These are phyloP conservation scores for Colletotrichum tabaci DNA, from an alignment of 2,329 filamentous ascomycete genomes.

Conservation along the genomic window DNA sequence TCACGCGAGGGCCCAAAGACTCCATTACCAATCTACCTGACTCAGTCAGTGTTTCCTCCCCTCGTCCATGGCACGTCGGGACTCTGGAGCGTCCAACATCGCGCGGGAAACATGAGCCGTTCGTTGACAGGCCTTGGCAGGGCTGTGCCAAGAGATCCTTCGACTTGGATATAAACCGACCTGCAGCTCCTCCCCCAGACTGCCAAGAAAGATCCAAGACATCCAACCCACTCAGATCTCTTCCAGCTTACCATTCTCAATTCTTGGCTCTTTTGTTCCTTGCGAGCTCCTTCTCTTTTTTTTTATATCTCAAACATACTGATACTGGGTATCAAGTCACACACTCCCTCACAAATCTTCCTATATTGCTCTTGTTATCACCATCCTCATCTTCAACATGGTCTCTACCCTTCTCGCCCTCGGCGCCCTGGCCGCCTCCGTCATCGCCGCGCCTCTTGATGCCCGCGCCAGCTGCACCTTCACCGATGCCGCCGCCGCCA, in stretches of 20 bases:
- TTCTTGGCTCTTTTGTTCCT: slow-evolving; percentile 36
- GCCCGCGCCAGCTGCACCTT: slow-evolving; percentile 65
- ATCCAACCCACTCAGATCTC: slow-evolving; percentile 31
- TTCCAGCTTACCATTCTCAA: slow-evolving; percentile 32
- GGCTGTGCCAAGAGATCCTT: slow-evolving; percentile 35
- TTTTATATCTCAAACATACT: slow-evolving; percentile 11
- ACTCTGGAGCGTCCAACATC: neutral
- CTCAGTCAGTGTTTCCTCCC: slow-evolving; percentile 26
- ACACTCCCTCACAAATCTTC: slow-evolving; percentile 24
- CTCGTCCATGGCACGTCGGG: neutral
- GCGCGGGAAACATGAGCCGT: slow-evolving; percentile 2
- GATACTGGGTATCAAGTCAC: slow-evolving; percentile 37
- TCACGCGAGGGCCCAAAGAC: neutral
- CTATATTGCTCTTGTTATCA: neutral
- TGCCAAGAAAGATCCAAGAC: slow-evolving; percentile 41
- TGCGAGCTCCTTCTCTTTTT: neutral
- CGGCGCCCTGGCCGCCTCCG: slow-evolving; percentile 48
- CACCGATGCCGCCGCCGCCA: slow-evolving; percentile 63
- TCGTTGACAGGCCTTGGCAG: slow-evolving; percentile 5
- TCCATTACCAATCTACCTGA: slow-evolving; percentile 33
- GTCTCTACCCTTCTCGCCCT: slow-evolving; percentile 46
- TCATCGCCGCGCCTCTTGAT: slow-evolving; percentile 44
- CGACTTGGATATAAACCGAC: slow-evolving; percentile 40
- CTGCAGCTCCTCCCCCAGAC: slow-evolving; percentile 27
- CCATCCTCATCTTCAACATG: slow-evolving; percentile 13